phyloP scores from a whole-genome alignment of 495 filamentous ascomycete species.

The Clohesyomyces aquaticus region DNA sequence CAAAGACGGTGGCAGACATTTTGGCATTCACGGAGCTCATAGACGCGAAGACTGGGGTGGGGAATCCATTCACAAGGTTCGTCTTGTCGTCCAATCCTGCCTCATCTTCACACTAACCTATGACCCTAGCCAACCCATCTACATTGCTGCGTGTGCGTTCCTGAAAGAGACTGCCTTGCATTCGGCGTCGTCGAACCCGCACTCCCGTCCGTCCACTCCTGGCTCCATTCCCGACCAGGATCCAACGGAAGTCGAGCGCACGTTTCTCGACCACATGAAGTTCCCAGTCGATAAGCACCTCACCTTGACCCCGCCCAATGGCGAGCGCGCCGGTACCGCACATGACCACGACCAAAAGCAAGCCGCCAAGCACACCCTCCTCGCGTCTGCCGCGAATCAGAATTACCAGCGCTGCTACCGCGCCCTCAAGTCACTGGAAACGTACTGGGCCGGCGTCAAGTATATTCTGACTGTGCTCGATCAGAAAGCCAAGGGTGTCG shows the following conservation, averaged over 20 bases:
- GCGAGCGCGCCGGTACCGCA: conserved; percentile 7
- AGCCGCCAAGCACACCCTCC: conserved; percentile 65
- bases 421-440: conserved; percentile 71
- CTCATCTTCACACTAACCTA: conserved; percentile 6
- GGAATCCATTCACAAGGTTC: conserved; percentile 74
- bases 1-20: conserved; percentile 87
- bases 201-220: conserved; percentile 52
- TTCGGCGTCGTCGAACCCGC: conserved; percentile 56
- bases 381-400: conserved; percentile 74
- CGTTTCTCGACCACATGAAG: conserved; percentile 51
- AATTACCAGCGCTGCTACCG: conserved; percentile 84
- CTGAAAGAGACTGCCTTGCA: conserved; percentile 73
- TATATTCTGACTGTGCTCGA: conserved; percentile 87
- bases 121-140: conserved; percentile 74
- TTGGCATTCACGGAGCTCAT: conserved; percentile 76
- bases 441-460: conserved; percentile 82
- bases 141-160: conserved; percentile 86
- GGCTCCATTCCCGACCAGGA: conserved; percentile 17
- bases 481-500: conserved; percentile 81
- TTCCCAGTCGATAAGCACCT: conserved; percentile 33
- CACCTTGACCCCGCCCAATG: conserved; percentile 4
- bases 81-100: neutral
- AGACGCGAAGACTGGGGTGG: conserved; percentile 77
- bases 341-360: conserved; percentile 29
- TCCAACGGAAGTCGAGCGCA: conserved; percentile 8